Percentiles rank a stretch among this genome's conserved stretches.
These are phyloP conservation scores for Stagonosporopsis tanaceti DNA, from an alignment of 2,329 filamentous ascomycete genomes.

Conservation along the genomic window DNA sequence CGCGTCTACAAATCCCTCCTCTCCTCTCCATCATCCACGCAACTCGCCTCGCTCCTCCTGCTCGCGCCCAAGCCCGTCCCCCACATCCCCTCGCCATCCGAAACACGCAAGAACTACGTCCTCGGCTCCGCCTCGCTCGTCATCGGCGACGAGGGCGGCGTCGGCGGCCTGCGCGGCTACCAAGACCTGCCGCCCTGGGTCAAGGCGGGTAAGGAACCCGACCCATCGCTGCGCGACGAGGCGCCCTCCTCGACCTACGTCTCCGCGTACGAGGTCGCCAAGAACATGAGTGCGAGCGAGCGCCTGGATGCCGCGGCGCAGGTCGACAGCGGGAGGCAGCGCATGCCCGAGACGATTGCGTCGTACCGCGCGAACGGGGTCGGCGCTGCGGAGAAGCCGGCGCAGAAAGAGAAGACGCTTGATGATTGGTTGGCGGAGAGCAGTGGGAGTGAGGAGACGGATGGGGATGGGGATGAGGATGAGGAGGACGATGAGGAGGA, in stretches of 20 bases:
- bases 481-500: conserved; percentile 62
- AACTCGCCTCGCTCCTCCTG: conserved; percentile 88
- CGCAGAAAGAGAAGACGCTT: conserved; percentile 74
- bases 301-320: conserved; percentile 67
- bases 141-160: conserved; percentile 75
- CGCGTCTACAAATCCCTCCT: conserved; percentile 88
- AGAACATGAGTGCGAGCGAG: conserved; percentile 66
- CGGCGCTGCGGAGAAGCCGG: conserved; percentile 21
- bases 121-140: conserved; percentile 88
- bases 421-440: conserved; percentile 85
- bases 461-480: conserved; percentile 64
- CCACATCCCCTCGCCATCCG: conserved; percentile 87
- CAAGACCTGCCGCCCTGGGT: conserved; percentile 89
- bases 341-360: conserved; percentile 46
- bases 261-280: conserved; percentile 41
- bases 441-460: conserved; percentile 59
- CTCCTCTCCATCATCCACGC: conserved; percentile 73
- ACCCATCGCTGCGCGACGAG: conserved; percentile 73
- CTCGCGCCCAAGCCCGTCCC: conserved; percentile 94
- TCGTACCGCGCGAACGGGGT: conserved; percentile 54
- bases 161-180: conserved; percentile 77
- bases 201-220: conserved; percentile 77
- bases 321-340: conserved; percentile 37
- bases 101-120: conserved; percentile 77
- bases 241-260: conserved; percentile 40